Evolutionary conservation across 2,329 filamentous ascomycete genomes (phyloP), one percentile per base, ranked within the genome.

Genomic region (Bipolaris cookei): DNA sequence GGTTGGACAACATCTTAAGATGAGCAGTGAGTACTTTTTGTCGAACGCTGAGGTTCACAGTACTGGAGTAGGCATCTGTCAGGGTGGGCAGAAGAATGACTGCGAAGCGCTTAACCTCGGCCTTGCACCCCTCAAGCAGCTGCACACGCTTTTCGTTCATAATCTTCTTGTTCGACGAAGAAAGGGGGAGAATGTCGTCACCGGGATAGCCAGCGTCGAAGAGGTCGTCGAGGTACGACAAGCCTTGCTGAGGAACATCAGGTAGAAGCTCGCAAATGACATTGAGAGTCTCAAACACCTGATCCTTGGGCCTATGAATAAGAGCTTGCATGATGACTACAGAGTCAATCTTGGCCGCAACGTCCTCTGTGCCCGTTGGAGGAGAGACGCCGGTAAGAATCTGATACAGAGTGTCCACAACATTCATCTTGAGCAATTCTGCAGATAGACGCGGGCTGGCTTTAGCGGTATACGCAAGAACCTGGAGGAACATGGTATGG

Each of bases 261-360:
- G 94, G 93, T 34, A 99, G 83, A 28, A 99, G 82, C 78, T 99
- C 95, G 79, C 95, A 97, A 63, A 99, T 92, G 62, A 99, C 92
- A 73, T 98, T 98, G 62, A 99, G 84, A 1, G 96, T 97, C 80
- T 99, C 95, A 66, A 94, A 95, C 16, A 99, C 91, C 77, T 99
- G 95, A 66, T 99, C 96, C 54, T 93, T 88, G 6, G 95, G 95
- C 38, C 94, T 88, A 72, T 98, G 95, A 50, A 99, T 97, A 62
- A 99, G 83, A 35, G 96, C 92, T 79, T 99, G 95, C 96, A 99
- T 99, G 69, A 99, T 95, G 43, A 99, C 86, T 53, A 98, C 94
- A 71, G 92, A 97, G 77, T 98, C 94, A 63, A 98, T 89, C 78
- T 96, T 97, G 35, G 86, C 89, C 28, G 88, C 90, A 55, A 92